Evolutionary conservation across 495 filamentous ascomycete species (phyloP), one percentile per base, ranked within the genome.

Genomic region (Penicillium fimorum): DNA sequence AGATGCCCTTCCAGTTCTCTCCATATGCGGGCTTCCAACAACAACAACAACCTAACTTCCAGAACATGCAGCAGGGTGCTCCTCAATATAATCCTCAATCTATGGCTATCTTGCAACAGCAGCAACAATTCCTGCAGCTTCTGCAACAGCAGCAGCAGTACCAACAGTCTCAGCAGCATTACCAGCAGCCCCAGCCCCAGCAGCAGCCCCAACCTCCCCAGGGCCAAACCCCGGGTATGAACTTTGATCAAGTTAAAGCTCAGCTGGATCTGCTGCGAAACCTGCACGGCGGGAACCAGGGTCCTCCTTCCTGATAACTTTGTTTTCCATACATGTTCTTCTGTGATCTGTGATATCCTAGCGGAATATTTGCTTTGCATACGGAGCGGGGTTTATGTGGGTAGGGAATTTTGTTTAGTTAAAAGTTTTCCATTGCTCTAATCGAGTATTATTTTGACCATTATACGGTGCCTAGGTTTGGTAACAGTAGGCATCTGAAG

Each of bases 81-180:
- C n/a, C 37, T 2, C 84, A 85, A 50, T 78, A 90, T 58, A 89
- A 87, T 51, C 87, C 87, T 6, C 76, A 82, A 1, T 86, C 90
- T 71, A 77, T 89, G 57, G 75, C 74, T 57, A 67, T 69, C 25
- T 50, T 78, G 52, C 75, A 77, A 50, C 75, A 77, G 47, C 72
- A 74, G 38, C 74, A 70, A 27, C 74, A 78, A 53, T 62, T 60
- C 15, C 68, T 74, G 47, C 76, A 74, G 50, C 67, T 72, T 50
- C 67, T 70, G 47, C 66, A 63, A 35, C 67, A 69, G 15, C 69
- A 69, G 24, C 65, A 70, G 17, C 47, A 47, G 20, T 30, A 49
- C 6, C 68, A 66, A 18, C 72, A 71, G 42, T 54, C 51, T 24
- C 68, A 71, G 27, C 59, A 55, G 32, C 62, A 64, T 30, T 63